Evolutionary conservation across 1,284 basidiomycete species (phyloP).

Genomic region (Irpex rosettiformis): DNA sequence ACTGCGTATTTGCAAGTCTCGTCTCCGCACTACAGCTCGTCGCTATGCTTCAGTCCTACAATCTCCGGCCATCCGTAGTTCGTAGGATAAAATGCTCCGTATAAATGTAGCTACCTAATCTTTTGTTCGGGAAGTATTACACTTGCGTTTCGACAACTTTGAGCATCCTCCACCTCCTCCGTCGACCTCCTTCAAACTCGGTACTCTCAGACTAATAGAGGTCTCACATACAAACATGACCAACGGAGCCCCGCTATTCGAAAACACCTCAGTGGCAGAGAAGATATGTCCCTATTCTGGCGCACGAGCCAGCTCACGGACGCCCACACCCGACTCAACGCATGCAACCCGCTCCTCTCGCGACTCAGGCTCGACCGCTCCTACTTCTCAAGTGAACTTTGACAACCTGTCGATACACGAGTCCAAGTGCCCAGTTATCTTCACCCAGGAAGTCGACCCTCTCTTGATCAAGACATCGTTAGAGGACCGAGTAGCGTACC

Average conservation of each 20-base stretch:
- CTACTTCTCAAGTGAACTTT: not conserved
- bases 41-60: constrained; percentile 7
- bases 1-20: not conserved
- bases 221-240: not conserved
- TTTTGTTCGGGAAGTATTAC: not conserved
- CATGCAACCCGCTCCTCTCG: not conserved
- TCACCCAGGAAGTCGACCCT: constrained; percentile 31
- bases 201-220: not conserved
- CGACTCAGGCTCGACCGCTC: not conserved
- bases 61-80: not conserved
- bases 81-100: not conserved
- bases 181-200: not conserved
- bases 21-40: not conserved
- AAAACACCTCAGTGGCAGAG: constrained; percentile 16
- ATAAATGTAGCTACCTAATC: not conserved
- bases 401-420: not conserved
- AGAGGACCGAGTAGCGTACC: constrained; percentile 36
- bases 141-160: constrained; percentile 1
- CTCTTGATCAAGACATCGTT: constrained; percentile 28
- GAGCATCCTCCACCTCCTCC: not conserved
- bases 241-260: not conserved
- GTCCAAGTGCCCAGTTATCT: constrained; percentile 22
- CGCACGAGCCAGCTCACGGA: not conserved
- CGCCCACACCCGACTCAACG: not conserved
- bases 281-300: constrained; percentile 9